phyloP scores from a whole-genome alignment of 768 basidiomycete genomes.

The Mycena vulgaris region DNA sequence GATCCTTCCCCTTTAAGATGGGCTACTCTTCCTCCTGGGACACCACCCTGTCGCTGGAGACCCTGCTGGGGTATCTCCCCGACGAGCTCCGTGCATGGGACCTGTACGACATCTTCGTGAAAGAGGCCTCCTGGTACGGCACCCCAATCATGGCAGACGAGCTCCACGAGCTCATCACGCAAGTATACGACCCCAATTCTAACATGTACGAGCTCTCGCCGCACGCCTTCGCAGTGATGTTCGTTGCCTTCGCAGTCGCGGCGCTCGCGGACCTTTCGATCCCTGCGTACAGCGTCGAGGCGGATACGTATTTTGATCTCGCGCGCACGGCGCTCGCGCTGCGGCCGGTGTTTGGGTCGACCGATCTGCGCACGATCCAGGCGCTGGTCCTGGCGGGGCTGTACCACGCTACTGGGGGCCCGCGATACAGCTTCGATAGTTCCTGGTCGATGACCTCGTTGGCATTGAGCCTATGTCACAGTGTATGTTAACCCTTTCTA shows the following conservation, averaged over 20 bases:
- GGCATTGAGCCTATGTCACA: slow-evolving; percentile 44
- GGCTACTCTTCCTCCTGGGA: neutral
- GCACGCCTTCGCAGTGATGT: slow-evolving; percentile 7
- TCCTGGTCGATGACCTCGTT: slow-evolving; percentile 52
- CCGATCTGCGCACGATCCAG: slow-evolving; percentile 36
- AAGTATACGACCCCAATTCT: neutral
- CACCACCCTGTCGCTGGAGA: neutral
- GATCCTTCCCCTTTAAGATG: slow-evolving; percentile 2
- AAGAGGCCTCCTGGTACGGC: slow-evolving; percentile 20
- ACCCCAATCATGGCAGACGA: slow-evolving; percentile 14
- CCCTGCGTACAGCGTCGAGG: slow-evolving; percentile 45
- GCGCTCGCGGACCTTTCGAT: slow-evolving; percentile 54
- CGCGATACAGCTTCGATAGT: slow-evolving; percentile 46
- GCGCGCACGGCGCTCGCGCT: slow-evolving; percentile 34
- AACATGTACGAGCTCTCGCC: neutral
- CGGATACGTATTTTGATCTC: slow-evolving; percentile 37
- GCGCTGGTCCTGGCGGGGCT: slow-evolving; percentile 36
- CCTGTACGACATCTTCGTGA: slow-evolving; percentile 7
- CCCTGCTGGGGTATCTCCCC: slow-evolving; percentile 5
- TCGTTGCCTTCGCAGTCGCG: slow-evolving; percentile 35
- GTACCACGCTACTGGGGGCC: slow-evolving; percentile 30
- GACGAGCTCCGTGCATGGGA: slow-evolving; percentile 22
- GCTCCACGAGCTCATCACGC: slow-evolving; percentile 7
- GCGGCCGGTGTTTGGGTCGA: slow-evolving; percentile 21
- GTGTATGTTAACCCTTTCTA: neutral